Base-by-base conservation (phyloP, 192 early-diverging fungal genomes). In the Mortierella alpina region DNA sequence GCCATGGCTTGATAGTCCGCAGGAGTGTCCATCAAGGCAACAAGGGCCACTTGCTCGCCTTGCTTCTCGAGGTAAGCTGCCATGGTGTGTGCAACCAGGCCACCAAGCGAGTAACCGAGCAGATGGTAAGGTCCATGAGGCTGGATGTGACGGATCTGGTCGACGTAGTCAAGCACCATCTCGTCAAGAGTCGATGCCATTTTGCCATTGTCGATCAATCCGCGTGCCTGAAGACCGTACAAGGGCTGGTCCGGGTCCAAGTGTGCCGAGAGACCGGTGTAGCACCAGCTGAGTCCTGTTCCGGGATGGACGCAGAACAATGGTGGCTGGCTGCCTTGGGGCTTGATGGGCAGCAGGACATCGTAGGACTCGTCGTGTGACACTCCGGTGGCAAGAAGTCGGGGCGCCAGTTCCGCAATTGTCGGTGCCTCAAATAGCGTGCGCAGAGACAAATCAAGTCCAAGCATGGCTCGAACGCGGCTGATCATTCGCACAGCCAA, bases 141-240 rank as follows among this genome's bases (percentile, higher is more conserved):
- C 23, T 66, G 64, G 40, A 66, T 55, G 40, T 7, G 50, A 4
- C 64, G 64, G 40, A 66, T 55, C 17, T 66, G 64, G 7, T 66
- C 53, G 46, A 66, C 50, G 47, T 70, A 70, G 40, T 70, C 68
- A 7, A 41, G 49, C 11, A 47, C 59, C 59, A 70, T 70, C 31
- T 70, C 68, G 4, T 70, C 59, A 1, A 62, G 5, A 31, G 68
- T 41, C 40, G 59, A 20, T 6, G 68, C 31, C 39, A 9, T 15
- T 31, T 23, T 50, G 23, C 39, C 48, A 62, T 7, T 62, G 14
- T 18, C 68, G 62, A 23, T 15, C 6, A 75, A 67, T 55, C 72
- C 72, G 41, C 65, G 65, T 39, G 72, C 72, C 20, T 75, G 72
- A 31, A 70, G n/a, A 44, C 78, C 72, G 52, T 81, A 71, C 22